Conservation (phyloP, 106 monocot species). For the Acorus gramineus region DNA sequence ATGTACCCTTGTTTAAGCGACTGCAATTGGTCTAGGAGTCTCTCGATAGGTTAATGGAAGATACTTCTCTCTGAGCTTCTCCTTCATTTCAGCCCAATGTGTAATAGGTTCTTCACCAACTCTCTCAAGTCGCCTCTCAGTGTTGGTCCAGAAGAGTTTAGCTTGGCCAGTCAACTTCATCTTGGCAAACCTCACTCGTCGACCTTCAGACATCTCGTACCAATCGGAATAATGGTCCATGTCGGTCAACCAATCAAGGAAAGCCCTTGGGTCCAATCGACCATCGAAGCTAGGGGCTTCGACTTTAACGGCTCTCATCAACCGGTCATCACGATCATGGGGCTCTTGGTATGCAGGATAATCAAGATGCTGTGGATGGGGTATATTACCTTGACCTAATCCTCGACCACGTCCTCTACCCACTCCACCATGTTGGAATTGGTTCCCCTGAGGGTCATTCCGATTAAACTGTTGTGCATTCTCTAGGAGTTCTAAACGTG, state of each 20-base stretch:
- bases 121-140: too few relatives aligned
- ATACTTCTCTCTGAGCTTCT: not conserved
- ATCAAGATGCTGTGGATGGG: too few relatives aligned
- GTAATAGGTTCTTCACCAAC: too few relatives aligned
- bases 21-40: not conserved
- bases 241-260: not conserved
- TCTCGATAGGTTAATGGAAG: not conserved
- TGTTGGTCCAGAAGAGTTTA: not conserved
- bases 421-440: too few relatives aligned
- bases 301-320: not conserved
- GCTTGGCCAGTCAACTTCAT: conserved; percentile 1
- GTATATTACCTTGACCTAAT: too few relatives aligned
- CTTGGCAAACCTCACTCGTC: not conserved
- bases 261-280: not conserved
- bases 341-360: too few relatives aligned
- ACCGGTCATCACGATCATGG: too few relatives aligned
- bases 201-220: not conserved
- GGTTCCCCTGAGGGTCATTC: too few relatives aligned
- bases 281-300: not conserved
- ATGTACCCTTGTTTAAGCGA: not conserved
- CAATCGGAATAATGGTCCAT: conserved; percentile 1
- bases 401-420: too few relatives aligned
- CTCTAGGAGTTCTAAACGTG: too few relatives aligned
- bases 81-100: not conserved
- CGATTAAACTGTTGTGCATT: too few relatives aligned